phyloP scores from a whole-genome alignment of 768 basidiomycete genomes.

The Phlebiopsis flavidoalba region DNA sequence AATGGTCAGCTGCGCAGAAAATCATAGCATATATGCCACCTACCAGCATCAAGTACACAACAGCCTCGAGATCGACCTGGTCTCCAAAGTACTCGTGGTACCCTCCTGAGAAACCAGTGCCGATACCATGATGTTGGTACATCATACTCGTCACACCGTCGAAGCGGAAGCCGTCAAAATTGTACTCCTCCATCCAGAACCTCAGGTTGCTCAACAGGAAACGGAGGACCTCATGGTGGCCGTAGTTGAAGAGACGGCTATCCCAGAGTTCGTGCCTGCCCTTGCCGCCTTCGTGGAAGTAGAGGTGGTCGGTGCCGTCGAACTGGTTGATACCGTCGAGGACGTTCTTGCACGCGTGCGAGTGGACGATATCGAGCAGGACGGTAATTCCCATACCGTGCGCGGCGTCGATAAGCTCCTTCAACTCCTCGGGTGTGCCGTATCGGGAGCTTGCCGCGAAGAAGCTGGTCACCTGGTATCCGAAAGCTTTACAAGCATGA shows the following conservation, averaged over 20 bases:
- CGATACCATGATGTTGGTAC: slow-evolving; percentile 97
- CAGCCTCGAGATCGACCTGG: slow-evolving; percentile 78
- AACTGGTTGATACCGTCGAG: slow-evolving; percentile 93
- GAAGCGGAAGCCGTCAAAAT: slow-evolving; percentile 97
- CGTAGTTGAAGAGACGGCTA: slow-evolving; percentile 96
- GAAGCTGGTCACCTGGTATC: slow-evolving; percentile 97
- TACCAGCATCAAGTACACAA: slow-evolving; percentile 96
- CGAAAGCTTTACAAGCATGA: slow-evolving; percentile 63
- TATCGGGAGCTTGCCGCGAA: slow-evolving; percentile 97
- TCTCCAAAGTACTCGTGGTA: slow-evolving; percentile 98
- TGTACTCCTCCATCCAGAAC: slow-evolving; percentile 93
- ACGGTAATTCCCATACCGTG: slow-evolving; percentile 91
- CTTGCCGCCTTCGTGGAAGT: slow-evolving; percentile 92
- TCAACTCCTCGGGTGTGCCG: slow-evolving; percentile 92
- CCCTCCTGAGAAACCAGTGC: slow-evolving; percentile 94
- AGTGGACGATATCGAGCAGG: slow-evolving; percentile 95
- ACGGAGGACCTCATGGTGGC: slow-evolving; percentile 86
- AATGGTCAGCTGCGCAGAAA: slow-evolving; percentile 4
- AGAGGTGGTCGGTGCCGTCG: slow-evolving; percentile 95
- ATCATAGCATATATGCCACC: slow-evolving; percentile 27
- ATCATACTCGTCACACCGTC: slow-evolving; percentile 99
- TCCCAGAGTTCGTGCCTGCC: slow-evolving; percentile 98
- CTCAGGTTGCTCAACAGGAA: slow-evolving; percentile 94
- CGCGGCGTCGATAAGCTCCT: slow-evolving; percentile 91
- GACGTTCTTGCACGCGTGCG: slow-evolving; percentile 97